A percentile compares a stretch with the other conserved stretches of the same genome.
Conservation (phyloP, 192 early-diverging fungal species). For the Coemansia pectinata region DNA sequence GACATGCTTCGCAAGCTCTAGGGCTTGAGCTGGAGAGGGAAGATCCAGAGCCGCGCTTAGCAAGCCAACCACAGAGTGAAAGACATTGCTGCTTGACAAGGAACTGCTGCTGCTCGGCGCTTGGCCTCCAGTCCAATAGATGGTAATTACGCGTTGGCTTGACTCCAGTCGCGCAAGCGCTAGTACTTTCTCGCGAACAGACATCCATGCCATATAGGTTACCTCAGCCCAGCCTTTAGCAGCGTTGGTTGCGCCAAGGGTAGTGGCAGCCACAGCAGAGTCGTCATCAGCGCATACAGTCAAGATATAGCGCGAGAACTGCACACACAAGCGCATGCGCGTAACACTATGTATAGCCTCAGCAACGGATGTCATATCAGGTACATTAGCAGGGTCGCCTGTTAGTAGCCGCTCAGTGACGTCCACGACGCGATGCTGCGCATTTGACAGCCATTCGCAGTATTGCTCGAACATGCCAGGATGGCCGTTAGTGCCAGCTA, state of each 20-base stretch:
- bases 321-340: conserved; percentile 27
- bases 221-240: conserved; percentile 22
- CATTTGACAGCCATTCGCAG: conserved; percentile 14
- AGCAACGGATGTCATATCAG: neutral
- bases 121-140: conserved; percentile 22
- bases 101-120: neutral
- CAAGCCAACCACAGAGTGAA: conserved; percentile 2
- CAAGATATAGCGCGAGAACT: conserved; percentile 5
- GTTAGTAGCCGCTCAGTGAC: conserved; percentile 8
- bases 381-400: neutral
- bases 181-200: conserved; percentile 14
- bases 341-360: conserved; percentile 9
- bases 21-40: conserved; percentile 17
- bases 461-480: conserved; percentile 6
- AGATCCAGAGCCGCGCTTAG: conserved; percentile 26
- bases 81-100: no score
- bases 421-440: neutral
- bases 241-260: neutral
- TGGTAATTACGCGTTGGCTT: conserved; percentile 5
- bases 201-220: conserved; percentile 32
- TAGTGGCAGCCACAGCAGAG: neutral
- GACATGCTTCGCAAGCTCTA: conserved; percentile 21
- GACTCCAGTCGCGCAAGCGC: conserved; percentile 8
- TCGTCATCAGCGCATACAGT: neutral
- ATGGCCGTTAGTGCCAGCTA: neutral